phyloP scores from a whole-genome alignment of 1,284 basidiomycete genomes.

The Meira nashicola region DNA sequence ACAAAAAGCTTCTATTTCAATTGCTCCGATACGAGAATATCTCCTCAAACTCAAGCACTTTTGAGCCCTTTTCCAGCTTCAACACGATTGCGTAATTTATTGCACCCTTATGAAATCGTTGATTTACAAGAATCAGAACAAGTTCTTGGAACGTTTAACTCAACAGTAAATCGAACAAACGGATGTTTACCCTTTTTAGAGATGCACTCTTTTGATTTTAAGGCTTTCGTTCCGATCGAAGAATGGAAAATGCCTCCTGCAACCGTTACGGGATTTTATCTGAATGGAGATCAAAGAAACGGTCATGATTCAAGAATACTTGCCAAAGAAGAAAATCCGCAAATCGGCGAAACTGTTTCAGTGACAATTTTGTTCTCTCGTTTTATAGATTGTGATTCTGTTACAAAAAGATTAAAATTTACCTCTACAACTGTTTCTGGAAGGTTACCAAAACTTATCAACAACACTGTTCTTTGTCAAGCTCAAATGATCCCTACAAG shows the following conservation, averaged over 20 bases:
- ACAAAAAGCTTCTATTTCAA: slow-evolving; percentile 5
- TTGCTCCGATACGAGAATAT: slow-evolving; percentile 7
- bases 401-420: not conserved
- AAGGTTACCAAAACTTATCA: not conserved
- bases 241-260: not conserved
- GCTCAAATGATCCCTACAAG: too few species aligned
- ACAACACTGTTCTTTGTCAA: too few species aligned
- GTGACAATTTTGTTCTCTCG: slow-evolving; percentile 4
- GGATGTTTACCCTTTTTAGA: slow-evolving; percentile 4
- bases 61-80: not conserved
- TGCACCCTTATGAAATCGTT: slow-evolving; percentile 7
- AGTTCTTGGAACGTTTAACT: not conserved
- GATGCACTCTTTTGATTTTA: slow-evolving; percentile 3
- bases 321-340: not conserved
- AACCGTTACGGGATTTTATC: slow-evolving; percentile 4
- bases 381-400: not conserved
- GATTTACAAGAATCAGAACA: slow-evolving; percentile 2
- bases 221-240: slow-evolving; percentile 9
- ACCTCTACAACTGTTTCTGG: slow-evolving; percentile 1
- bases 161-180: slow-evolving; percentile 1
- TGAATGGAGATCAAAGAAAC: slow-evolving; percentile 1
- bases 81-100: not conserved
- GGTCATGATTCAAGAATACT: slow-evolving; percentile 6
- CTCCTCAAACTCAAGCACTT: slow-evolving; percentile 1
- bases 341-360: not conserved